Conservation (phyloP, 208 protist genomes). For the Trypanosoma boissoni region DNA sequence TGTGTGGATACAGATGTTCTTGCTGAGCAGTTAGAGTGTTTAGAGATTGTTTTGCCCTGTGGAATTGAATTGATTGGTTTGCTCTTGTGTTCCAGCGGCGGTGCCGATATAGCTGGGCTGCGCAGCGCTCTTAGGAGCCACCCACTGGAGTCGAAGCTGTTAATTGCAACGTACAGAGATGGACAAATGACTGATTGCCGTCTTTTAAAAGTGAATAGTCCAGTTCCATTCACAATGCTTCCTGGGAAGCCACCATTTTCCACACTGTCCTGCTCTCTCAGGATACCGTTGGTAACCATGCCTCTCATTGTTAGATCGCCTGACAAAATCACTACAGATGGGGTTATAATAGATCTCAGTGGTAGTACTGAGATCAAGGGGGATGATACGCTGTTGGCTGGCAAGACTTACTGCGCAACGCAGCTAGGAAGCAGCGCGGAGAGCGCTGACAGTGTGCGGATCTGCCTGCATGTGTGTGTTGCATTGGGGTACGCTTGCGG, state of each 20-base stretch:
- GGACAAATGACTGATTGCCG: not conserved
- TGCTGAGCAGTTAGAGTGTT: slow-evolving; percentile 67
- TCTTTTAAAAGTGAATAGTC: not conserved
- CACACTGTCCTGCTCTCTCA: not conserved
- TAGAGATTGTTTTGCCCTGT: slow-evolving; percentile 61
- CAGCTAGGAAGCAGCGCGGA: slow-evolving; percentile 11
- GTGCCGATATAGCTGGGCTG: not conserved
- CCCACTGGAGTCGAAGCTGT: not conserved
- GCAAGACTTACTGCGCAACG: slow-evolving; percentile 13
- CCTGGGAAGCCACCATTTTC: not conserved
- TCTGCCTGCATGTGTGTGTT: slow-evolving; percentile 25
- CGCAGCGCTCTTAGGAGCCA: slow-evolving; percentile 5
- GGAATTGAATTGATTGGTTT: slow-evolving; percentile 63
- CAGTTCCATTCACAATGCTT: not conserved
- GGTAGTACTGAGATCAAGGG: not conserved
- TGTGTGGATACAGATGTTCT: slow-evolving; percentile 44
- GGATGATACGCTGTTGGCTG: slow-evolving; percentile 4
- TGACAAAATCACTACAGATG: not conserved
- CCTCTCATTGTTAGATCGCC: not conserved
- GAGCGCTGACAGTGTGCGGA: not conserved
- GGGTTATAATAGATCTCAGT: slow-evolving; percentile 6
- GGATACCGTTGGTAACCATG: not conserved
- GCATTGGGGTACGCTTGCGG: slow-evolving; percentile 15
- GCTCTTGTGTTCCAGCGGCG: not conserved
- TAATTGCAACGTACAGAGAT: slow-evolving; percentile 6